These are phyloP conservation scores for Epichloe bromicola DNA, from an alignment of 2,329 filamentous ascomycete genomes.

Conservation along the genomic window DNA sequence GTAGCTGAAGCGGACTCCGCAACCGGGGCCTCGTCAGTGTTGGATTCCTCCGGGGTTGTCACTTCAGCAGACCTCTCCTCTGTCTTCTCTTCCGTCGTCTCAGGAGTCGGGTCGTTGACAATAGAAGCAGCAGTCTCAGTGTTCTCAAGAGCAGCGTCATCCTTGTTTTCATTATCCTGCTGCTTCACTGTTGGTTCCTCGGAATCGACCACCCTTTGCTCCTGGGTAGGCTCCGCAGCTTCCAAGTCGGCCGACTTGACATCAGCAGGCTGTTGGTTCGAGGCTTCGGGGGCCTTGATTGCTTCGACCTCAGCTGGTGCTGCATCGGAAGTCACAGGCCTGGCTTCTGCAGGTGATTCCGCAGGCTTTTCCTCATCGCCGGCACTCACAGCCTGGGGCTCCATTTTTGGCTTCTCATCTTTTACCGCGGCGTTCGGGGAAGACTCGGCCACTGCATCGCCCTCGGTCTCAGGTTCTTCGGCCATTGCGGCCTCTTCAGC, in stretches of 20 bases:
- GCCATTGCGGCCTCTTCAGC: conserved; percentile 1
- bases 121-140: background rate
- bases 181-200: background rate
- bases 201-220: background rate
- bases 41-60: background rate
- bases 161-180: background rate
- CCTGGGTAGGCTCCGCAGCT: background rate
- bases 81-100: background rate
- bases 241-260: background rate
- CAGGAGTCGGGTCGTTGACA: background rate
- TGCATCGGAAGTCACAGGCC: background rate
- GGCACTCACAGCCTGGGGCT: background rate
- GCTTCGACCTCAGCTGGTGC: background rate
- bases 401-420: background rate
- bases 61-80: background rate
- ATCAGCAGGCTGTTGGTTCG: background rate
- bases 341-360: background rate
- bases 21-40: background rate
- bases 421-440: background rate
- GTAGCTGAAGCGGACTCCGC: background rate
- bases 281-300: background rate
- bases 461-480: background rate
- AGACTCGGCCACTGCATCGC: background rate
- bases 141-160: background rate
- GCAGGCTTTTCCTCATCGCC: background rate